Evolutionary conservation across 2,329 filamentous ascomycete species (phyloP).

Genomic region (Ophiostoma sp.): DNA sequence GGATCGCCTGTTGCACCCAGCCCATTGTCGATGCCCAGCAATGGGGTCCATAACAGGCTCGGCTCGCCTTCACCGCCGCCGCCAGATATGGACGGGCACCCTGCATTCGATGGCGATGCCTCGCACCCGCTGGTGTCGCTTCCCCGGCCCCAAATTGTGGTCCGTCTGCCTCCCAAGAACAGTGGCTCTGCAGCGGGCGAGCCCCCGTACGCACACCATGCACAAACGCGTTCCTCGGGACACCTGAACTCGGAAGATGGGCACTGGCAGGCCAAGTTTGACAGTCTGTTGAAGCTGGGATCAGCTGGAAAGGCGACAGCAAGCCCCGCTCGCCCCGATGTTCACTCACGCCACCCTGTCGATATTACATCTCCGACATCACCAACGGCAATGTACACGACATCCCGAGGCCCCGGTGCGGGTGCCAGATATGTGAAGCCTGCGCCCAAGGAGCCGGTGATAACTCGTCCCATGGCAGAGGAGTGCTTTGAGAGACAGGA

Average conservation of each 20-base stretch:
- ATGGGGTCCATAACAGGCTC: conserved; percentile 33
- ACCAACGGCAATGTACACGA: neutral
- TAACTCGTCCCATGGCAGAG: conserved; percentile 66
- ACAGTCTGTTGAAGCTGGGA: conserved; percentile 61
- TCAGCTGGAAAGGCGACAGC: conserved; percentile 50
- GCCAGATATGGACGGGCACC: conserved; percentile 63
- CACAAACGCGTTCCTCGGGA: neutral
- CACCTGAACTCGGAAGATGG: conserved; percentile 16
- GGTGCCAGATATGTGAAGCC: conserved; percentile 38
- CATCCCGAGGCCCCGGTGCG: neutral
- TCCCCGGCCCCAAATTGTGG: conserved; percentile 65
- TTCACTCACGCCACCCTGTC: conserved; percentile 32
- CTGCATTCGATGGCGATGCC: conserved; percentile 63
- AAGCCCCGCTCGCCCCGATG: conserved; percentile 36
- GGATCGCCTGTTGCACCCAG: conserved; percentile 23
- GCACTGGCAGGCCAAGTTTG: conserved; percentile 72
- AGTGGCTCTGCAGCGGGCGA: conserved; percentile 29
- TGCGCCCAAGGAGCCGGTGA: conserved; percentile 40
- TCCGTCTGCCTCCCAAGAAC: conserved; percentile 66
- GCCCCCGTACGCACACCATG: neutral
- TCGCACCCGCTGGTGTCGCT: conserved; percentile 63
- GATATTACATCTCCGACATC: neutral
- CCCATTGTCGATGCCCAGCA: conserved; percentile 17
- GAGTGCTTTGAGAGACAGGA: conserved; percentile 78
- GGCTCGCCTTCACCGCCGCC: conserved; percentile 66